These are phyloP conservation scores for Paxillus ammoniavirescens DNA, from an alignment of 768 basidiomycete species.

Conservation along the genomic window DNA sequence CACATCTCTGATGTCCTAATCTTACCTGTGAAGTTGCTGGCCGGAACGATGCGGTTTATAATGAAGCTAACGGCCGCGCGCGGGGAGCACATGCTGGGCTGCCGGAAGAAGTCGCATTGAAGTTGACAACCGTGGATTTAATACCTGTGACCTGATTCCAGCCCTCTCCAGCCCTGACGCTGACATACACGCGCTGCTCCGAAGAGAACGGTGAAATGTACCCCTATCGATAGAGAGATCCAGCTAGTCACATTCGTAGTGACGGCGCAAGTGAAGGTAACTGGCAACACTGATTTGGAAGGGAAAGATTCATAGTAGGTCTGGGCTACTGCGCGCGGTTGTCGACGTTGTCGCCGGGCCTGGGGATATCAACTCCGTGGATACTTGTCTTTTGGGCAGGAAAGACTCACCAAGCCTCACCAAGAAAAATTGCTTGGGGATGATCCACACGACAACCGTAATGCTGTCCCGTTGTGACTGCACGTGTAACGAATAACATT, in stretches of 20 bases:
- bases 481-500: not conserved
- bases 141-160: conserved; percentile 50
- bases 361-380: conserved; percentile 16
- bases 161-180: conserved; percentile 29
- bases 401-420: conserved; percentile 47
- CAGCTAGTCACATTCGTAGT: conserved; percentile 53
- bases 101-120: conserved; percentile 45
- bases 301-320: conserved; percentile 49
- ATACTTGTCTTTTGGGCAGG: not conserved
- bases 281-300: conserved; percentile 53
- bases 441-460: conserved; percentile 52
- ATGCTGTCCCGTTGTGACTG: not conserved
- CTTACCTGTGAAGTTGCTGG: conserved; percentile 2
- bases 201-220: conserved; percentile 45
- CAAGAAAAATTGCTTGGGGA: conserved; percentile 56
- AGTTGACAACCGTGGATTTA: conserved; percentile 39
- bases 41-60: conserved; percentile 24
- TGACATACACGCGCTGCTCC: conserved; percentile 52
- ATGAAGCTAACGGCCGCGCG: conserved; percentile 26
- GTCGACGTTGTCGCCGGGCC: conserved; percentile 66
- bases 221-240: conserved; percentile 46
- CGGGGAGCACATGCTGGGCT: conserved; percentile 30
- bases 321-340: conserved; percentile 52
- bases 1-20: not conserved
- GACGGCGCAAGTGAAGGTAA: conserved; percentile 60